Evolutionary conservation across 2,329 filamentous ascomycete genomes (phyloP).

Genomic region (Fusarium begoniae): DNA sequence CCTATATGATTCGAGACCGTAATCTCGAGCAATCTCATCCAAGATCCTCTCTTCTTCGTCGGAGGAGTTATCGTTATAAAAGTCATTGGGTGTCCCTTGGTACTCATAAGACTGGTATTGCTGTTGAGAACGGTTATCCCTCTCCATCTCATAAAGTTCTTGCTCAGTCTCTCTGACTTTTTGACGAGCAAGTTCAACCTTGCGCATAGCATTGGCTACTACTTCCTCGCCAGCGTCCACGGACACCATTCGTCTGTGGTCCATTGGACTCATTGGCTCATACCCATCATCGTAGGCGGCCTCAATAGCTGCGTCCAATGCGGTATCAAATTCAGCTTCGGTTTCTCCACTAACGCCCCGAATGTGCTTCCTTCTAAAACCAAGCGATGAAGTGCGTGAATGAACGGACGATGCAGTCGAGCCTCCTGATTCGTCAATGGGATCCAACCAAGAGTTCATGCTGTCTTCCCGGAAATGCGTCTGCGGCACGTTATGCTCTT

Average conservation of each 20-base stretch:
- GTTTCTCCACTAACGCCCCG: conserved; percentile 75
- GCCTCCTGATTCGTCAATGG: conserved; percentile 87
- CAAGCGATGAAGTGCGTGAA: conserved; percentile 78
- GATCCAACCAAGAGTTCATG: conserved; percentile 91
- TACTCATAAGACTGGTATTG: conserved; percentile 40
- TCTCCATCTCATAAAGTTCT: conserved; percentile 60
- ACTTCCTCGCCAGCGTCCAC: conserved; percentile 55
- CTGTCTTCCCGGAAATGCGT: conserved; percentile 69
- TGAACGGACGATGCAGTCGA: conserved; percentile 83
- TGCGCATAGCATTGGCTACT: conserved; percentile 66
- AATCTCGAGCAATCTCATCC: conserved; percentile 88
- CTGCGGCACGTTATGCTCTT: conserved; percentile 25
- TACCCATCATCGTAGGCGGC: conserved; percentile 94
- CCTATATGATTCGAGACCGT: conserved; percentile 80
- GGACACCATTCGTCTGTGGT: conserved; percentile 46
- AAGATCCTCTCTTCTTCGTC: conserved; percentile 80
- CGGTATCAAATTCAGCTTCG: conserved; percentile 92
- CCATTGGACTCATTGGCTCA: conserved; percentile 71
- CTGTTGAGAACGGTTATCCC: conserved; percentile 58
- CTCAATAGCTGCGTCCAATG: conserved; percentile 93
- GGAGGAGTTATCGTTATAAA: conserved; percentile 71
- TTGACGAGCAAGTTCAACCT: conserved; percentile 80
- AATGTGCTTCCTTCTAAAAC: conserved; percentile 74
- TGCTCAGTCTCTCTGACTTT: conserved; percentile 77
- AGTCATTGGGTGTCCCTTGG: conserved; percentile 57